Conservation (phyloP, 2,329 filamentous ascomycete genomes). For the Diaporthe helianthi region DNA sequence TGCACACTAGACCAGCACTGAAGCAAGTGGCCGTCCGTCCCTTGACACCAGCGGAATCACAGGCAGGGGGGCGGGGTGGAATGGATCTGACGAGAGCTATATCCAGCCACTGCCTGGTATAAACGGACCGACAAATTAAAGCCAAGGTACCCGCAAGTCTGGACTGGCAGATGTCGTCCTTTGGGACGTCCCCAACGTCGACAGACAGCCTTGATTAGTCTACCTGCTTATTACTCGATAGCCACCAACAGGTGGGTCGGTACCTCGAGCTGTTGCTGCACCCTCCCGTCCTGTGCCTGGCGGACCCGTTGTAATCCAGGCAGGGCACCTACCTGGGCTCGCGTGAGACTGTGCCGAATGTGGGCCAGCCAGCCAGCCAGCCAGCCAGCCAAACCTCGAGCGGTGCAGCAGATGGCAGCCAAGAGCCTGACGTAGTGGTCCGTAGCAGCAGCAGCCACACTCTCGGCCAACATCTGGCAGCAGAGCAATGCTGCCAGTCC, state of each 20-base stretch:
- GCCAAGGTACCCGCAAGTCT: slow-evolving; percentile 9
- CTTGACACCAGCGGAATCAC: slow-evolving; percentile 31
- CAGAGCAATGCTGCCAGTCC: not conserved
- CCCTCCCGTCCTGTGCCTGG: slow-evolving; percentile 23
- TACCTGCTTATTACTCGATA: not conserved
- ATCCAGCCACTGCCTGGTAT: slow-evolving; percentile 32
- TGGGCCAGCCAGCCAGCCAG: slow-evolving; percentile 21
- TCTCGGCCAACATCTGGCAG: not conserved
- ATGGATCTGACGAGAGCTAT: slow-evolving; percentile 21
- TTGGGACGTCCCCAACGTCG: slow-evolving; percentile 13
- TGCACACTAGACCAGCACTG: slow-evolving; percentile 12
- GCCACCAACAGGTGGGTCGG: slow-evolving; percentile 19
- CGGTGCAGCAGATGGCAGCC: slow-evolving; percentile 17
- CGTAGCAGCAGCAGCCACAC: not conserved
- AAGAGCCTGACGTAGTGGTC: slow-evolving; percentile 4
- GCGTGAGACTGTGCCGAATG: slow-evolving; percentile 24
- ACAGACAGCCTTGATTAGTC: no score
- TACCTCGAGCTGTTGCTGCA: slow-evolving; percentile 23
- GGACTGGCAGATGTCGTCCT: not conserved
- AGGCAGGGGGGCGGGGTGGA: slow-evolving; percentile 26
- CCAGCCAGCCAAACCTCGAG: no score
- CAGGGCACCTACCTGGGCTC: no score
- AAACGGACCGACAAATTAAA: not conserved
- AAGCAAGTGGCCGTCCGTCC: slow-evolving; percentile 28
- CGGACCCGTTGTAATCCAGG: slow-evolving; percentile 19